Base-by-base conservation (phyloP, 345 rosid genomes). In the Xanthoceras sorbifolium region DNA sequence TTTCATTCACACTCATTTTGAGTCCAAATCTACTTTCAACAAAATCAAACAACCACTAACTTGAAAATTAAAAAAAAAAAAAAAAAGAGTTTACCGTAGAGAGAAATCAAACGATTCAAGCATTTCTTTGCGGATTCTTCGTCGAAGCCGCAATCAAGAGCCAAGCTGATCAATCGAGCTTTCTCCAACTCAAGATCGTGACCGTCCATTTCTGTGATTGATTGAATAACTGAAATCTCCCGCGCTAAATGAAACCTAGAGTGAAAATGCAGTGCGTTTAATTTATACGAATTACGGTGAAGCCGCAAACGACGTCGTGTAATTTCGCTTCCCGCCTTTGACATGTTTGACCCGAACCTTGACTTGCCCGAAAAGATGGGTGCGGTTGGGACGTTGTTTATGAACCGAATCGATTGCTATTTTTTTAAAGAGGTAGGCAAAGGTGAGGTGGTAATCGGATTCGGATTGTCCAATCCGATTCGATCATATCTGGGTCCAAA, bases 121-220 rank as follows among this genome's bases (percentile, higher is more conserved):
- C 91, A 85, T 72, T 82, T 88, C 64, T 69, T 83, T 5, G 94
- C 89, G 12, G 93, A 85, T 29, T 87, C 87, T 64, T 88, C 83
- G 48, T 89, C 91, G 82, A 93, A 93, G n/a, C 99, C 97, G 34
- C 86, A 81, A 0, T 86, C 87, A 28, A 87, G 82, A 55, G 98
- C 96, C 77, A 93, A 77, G 89, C 91, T 89, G 38, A 89, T 61
- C 50, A 91, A 77, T 76, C 92, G 87, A 78, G 87, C 85, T 83
- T 84, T 90, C 93, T 94, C 95, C 67, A 87, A 25, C 72, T 90
- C 89, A 46, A 83, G 82, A 71, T 88, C 91, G 17, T 78, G 81
- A 28, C 60, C 69, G 29, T 28, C 82, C 90, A 85, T 89, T 61
- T 69, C 55, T 42, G 15, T 11, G 44, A 28, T 76, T 38, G 73